Evolutionary conservation across 2,329 filamentous ascomycete genomes (phyloP), one percentile per base, ranked within the genome.

Genomic region (Sclerotinia sclerotiorum): DNA sequence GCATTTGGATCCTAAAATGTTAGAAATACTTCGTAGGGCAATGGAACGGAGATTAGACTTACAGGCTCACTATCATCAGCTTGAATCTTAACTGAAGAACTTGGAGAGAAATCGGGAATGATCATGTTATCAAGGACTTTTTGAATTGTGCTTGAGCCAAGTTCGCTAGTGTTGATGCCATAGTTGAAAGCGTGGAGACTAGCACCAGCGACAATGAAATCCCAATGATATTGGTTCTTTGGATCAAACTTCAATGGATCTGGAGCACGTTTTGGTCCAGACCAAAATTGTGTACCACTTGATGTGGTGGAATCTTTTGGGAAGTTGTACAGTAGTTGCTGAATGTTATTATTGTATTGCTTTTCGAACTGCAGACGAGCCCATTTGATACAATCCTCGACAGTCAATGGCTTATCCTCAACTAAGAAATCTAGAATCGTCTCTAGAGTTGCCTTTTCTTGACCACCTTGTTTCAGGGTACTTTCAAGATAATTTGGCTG

Each of bases 131-230:
- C 91, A 63, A 98, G 81, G 46, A 97, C 90, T 73, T 90, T 90
- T 58, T 88, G 76, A 78, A 97, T 97, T 72, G 93, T 87, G 11
- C 85, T 83, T 77, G 88, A 89, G 70, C 88, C 87, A 67, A 87
- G 83, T 58, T 86, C 88, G 70, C 91, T 92, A n/a, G 90, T 88
- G 77, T 96, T 94, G 80, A 99, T 97, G 70, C 92, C 91, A 80
- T 97, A 99, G 83, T 99, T 99, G 86, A 95, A 99, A 0, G 94
- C 95, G 76, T 97, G 95, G 35, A 99, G 85, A 77, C 96, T 95
- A 48, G 95, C 93, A 10, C 88, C 95, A 24, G 95, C 89, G 71
- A 96, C 87, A 67, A 99, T 84, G 78, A 97, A 99, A 49, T 87
- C 88, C 77, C 94, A 90, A 80, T 99, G 95, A 29, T 93, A 95